Evolutionary conservation across 805 yeast species (phyloP).

Genomic region (Saccharomycopsis selenospora): DNA sequence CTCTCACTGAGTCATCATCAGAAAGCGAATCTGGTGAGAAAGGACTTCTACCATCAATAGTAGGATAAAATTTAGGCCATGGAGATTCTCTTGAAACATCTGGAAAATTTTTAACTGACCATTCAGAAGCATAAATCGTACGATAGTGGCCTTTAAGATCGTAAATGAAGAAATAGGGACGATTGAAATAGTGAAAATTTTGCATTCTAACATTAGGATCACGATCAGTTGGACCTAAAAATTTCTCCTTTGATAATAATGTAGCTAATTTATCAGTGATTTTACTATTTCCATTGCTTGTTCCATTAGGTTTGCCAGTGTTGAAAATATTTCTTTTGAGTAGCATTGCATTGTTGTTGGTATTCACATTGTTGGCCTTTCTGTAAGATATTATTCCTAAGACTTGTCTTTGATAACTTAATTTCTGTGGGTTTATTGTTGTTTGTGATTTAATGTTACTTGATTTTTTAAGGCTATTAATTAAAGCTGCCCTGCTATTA

Average conservation of each 20-base stretch:
- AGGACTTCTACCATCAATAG: constrained; percentile 74
- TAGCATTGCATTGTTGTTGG: not conserved
- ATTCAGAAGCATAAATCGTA: constrained; percentile 79
- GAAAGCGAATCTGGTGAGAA: constrained; percentile 53
- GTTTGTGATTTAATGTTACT: not conserved
- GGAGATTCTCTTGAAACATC: constrained; percentile 18
- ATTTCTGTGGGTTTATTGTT: constrained; percentile 3
- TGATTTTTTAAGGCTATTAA: constrained; percentile 11
- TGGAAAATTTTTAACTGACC: constrained; percentile 39
- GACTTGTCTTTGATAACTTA: constrained; percentile 14
- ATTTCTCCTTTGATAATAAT: constrained; percentile 73
- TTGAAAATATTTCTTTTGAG: not conserved
- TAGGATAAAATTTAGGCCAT: constrained; percentile 55
- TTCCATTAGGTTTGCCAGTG: constrained; percentile 3
- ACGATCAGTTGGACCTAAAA: constrained; percentile 81
- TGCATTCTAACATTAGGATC: constrained; percentile 82
- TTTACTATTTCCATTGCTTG: constrained; percentile 8
- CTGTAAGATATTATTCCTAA: constrained; percentile 6
- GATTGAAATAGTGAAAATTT: constrained; percentile 74
- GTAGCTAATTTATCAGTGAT: constrained; percentile 41
- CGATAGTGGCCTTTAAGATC: constrained; percentile 72
- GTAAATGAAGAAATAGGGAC: constrained; percentile 68
- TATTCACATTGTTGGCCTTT: constrained; percentile 3
- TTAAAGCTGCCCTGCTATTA: constrained; percentile 10
- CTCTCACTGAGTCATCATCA: constrained; percentile 12